These are phyloP conservation scores for Haematococcus lacustris DNA, from an alignment of 139 green algal species.

Conservation along the genomic window DNA sequence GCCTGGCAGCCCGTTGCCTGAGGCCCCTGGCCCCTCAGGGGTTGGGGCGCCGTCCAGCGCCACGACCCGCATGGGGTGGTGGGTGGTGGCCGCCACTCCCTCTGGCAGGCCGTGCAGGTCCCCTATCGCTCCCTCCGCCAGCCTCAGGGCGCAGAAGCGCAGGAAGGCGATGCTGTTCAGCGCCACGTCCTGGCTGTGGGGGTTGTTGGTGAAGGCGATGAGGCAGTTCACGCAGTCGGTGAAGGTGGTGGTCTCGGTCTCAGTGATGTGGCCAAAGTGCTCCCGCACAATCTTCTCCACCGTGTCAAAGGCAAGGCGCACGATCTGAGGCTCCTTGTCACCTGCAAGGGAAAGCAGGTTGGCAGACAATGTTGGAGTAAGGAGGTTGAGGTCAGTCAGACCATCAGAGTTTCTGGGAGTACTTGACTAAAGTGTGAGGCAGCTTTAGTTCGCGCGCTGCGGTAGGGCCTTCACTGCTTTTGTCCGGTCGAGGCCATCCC, in stretches of 20 bases:
- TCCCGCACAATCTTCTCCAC: slow-evolving; percentile 97
- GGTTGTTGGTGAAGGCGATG: slow-evolving; percentile 97
- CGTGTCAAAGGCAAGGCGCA: slow-evolving; percentile 86
- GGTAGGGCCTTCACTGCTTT: no score
- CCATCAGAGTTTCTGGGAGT: no score
- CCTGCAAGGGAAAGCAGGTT: not conserved
- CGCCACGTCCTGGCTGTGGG: slow-evolving; percentile 84
- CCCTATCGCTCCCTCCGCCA: slow-evolving; percentile 90
- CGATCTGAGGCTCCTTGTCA: slow-evolving; percentile 69
- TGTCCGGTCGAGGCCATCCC: no score
- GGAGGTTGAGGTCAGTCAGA: no score
- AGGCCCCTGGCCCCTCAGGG: no score
- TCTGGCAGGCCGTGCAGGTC: slow-evolving; percentile 45
- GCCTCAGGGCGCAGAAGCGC: slow-evolving; percentile 89
- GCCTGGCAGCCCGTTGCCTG: no score
- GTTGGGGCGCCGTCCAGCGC: slow-evolving; percentile 25
- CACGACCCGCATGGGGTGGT: slow-evolving; percentile 29
- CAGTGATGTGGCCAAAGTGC: slow-evolving; percentile 95
- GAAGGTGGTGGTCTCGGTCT: slow-evolving; percentile 96
- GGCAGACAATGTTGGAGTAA: no score
- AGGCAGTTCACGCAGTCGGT: slow-evolving; percentile 99
- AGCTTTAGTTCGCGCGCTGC: no score
- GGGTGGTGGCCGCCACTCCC: slow-evolving; percentile 7
- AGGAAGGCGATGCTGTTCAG: slow-evolving; percentile 97
- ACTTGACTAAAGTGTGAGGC: no score